Conservation (phyloP, 495 filamentous ascomycete species). For the Penicillium lagena region DNA sequence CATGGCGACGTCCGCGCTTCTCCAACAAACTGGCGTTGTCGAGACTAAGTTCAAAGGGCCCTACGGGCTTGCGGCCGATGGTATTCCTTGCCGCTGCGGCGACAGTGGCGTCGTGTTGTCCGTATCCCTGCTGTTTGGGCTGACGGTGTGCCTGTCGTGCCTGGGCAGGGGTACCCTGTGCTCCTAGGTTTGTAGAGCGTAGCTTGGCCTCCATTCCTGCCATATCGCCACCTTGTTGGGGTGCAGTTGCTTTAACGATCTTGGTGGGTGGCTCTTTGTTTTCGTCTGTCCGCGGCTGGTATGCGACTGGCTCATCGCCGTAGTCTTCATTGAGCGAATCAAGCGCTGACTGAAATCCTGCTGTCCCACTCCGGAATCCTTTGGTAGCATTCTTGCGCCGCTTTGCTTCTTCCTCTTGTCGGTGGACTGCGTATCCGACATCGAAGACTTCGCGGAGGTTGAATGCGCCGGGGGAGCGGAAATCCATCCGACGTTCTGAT, state of each 20-base stretch:
- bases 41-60: conserved; percentile 82
- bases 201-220: conserved; percentile 80
- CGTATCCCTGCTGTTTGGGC: conserved; percentile 60
- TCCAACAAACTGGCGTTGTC: conserved; percentile 85
- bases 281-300: conserved; percentile 18
- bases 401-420: conserved; percentile 94
- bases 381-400: conserved; percentile 72
- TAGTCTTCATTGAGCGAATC: conserved; percentile 66
- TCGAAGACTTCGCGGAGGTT: conserved; percentile 97
- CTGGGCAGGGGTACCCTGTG: conserved; percentile 47
- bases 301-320: conserved; percentile 48
- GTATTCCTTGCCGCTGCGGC: conserved; percentile 75
- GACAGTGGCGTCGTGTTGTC: conserved; percentile 71
- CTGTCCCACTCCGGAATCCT: conserved; percentile 55
- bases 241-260: conserved; percentile 55
- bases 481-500: conserved; percentile 70
- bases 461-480: conserved; percentile 91
- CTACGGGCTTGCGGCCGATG: conserved; percentile 55
- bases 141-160: conserved; percentile 50
- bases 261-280: conserved; percentile 50
- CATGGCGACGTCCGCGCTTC: conserved; percentile 50
- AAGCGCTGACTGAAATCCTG: conserved; percentile 44
- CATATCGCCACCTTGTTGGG: conserved; percentile 48
- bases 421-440: conserved; percentile 91
- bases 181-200: conserved; percentile 68